A percentile compares a stretch with the other conserved stretches of the same genome.
phyloP scores from a whole-genome alignment of 768 basidiomycete species.

The Boletus rubropictus region DNA sequence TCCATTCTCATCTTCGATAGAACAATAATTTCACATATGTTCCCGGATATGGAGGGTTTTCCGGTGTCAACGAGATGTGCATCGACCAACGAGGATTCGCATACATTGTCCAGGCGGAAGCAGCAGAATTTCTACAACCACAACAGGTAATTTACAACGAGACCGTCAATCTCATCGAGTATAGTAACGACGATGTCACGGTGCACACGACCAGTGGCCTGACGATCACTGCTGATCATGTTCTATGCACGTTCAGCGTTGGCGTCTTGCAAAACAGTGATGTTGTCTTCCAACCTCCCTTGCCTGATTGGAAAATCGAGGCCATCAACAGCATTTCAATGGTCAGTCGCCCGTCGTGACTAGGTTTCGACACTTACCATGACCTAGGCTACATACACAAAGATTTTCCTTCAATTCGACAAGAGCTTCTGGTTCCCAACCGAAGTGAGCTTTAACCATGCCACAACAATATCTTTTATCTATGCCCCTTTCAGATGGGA shows the following conservation, averaged over 20 bases:
- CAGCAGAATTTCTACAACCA: constrained; percentile 45
- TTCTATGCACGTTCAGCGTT: constrained; percentile 61
- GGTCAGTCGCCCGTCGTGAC: constrained; percentile 29
- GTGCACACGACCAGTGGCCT: constrained; percentile 43
- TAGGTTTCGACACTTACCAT: background rate
- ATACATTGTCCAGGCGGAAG: constrained; percentile 51
- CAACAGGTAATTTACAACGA: constrained; percentile 46
- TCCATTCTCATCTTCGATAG: constrained; percentile 27
- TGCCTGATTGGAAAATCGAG: constrained; percentile 60
- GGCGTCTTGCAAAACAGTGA: constrained; percentile 65
- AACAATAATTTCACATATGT: constrained; percentile 59
- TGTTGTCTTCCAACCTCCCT: constrained; percentile 47
- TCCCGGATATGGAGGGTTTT: constrained; percentile 51
- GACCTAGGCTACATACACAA: constrained; percentile 52
- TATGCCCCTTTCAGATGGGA: constrained; percentile 27
- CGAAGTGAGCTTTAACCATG: constrained; percentile 22
- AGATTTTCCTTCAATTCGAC: constrained; percentile 61
- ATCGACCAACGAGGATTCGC: constrained; percentile 63
- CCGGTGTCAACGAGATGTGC: constrained; percentile 45
- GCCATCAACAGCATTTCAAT: constrained; percentile 58
- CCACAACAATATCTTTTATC: background rate
- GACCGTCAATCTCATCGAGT: constrained; percentile 43
- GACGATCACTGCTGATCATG: constrained; percentile 48
- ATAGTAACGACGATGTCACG: constrained; percentile 40
- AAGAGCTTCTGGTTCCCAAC: constrained; percentile 56